Conservation (phyloP, 495 filamentous ascomycete genomes). For the Penicillium riverlandense region DNA sequence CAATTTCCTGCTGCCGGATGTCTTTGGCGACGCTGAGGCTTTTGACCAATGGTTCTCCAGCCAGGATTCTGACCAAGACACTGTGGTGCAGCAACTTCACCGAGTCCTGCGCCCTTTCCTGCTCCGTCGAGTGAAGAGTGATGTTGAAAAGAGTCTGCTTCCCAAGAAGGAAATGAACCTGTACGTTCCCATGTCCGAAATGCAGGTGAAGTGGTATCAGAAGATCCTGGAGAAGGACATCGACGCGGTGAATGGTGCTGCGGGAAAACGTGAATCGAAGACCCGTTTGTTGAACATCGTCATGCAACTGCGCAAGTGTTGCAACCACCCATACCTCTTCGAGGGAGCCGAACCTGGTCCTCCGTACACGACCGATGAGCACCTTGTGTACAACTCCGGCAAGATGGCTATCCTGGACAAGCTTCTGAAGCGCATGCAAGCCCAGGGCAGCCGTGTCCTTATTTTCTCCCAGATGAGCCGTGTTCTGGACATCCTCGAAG, state of each 20-base stretch:
- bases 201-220: constrained; percentile 99
- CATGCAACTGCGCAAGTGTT: constrained; percentile 99
- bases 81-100: constrained; percentile 95
- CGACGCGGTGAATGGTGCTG: constrained; percentile 95
- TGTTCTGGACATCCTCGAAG: constrained; percentile 93
- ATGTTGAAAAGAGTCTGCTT: constrained; percentile 96
- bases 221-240: constrained; percentile 99
- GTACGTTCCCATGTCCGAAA: constrained; percentile 97
- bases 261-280: constrained; percentile 96
- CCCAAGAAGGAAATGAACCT: constrained; percentile 98
- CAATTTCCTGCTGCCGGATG: constrained; percentile 94
- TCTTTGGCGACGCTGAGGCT: constrained; percentile 95
- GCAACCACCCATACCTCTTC: constrained; percentile 98
- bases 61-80: constrained; percentile 84
- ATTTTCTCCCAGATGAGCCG: constrained; percentile 99
- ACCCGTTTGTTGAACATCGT: constrained; percentile 98
- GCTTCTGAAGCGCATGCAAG: constrained; percentile 75
- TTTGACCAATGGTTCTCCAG: constrained; percentile 97
- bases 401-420: constrained; percentile 99
- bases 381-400: constrained; percentile 85
- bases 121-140: constrained; percentile 91
- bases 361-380: constrained; percentile 96
- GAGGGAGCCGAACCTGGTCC: constrained; percentile 97
- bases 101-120: constrained; percentile 90
- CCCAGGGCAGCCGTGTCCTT: constrained; percentile 81